Base-by-base conservation (phyloP, 495 filamentous ascomycete species). In the Penicillium malachiteum region DNA sequence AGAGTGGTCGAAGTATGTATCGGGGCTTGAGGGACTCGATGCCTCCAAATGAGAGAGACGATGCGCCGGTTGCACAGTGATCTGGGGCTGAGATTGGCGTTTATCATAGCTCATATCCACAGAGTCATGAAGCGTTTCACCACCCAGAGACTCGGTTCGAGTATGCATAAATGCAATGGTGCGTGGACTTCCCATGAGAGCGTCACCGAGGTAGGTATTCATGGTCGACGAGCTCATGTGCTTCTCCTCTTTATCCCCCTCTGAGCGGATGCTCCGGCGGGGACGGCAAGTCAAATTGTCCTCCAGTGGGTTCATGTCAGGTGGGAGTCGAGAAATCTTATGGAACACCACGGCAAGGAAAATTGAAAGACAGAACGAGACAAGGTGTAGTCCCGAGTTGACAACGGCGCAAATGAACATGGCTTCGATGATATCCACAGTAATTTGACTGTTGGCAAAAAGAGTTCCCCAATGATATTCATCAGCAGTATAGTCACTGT, bases 241-340 rank as follows among this genome's bases (percentile, higher is more conserved):
- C 72, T 84, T 75, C 18, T 82, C 82, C 7, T 78, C 77, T 5
- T 88, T 71, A 6, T 87, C 86, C 0, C 87, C 88, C 66, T 89
- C 89, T 72, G 87, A 91, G 56, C 86, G 80, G 21, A 46, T n/a
- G 46, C 44, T 64, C 73, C 89, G 92, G 54, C 84, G 84, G 32
- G 84, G 79, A 13, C 91, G 85, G 10, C 89, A 85, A 5, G 92
- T 96, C 37, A 96, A 71, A 60, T 94, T 87, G 59, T 88, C 84
- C 63, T 96, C 92, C 7, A 96, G 73, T 7, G 92, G 92, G 59
- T 96, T 96, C 87, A 95, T 89, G 60, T 96, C 92, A 0, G 92
- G 92, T 2, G 92, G 92, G 51, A 96, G 79, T 12, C 76, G 75
- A 21, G 84, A 74, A 59, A 96, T 96, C 59, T 89, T 84, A 9